A percentile compares a stretch with the other conserved stretches of the same genome.
These are phyloP conservation scores for Magnaporthales sp. DNA, from an alignment of 2,329 filamentous ascomycete species.

Conservation along the genomic window DNA sequence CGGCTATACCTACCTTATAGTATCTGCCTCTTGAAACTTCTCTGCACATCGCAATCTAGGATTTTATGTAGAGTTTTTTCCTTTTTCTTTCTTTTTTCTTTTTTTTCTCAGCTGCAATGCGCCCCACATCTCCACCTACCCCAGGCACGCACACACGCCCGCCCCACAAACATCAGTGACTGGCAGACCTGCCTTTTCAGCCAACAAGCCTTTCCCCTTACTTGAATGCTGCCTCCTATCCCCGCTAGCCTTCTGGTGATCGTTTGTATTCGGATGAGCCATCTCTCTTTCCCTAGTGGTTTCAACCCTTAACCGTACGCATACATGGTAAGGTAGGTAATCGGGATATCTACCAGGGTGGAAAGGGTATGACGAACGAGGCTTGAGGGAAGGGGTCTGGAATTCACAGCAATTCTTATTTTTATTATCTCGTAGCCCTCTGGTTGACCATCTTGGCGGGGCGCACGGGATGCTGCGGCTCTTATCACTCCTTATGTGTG, in stretches of 20 bases:
- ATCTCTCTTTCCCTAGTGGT: background rate
- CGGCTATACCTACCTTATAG: too few species aligned
- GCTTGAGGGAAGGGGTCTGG: background rate
- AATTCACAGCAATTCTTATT: background rate
- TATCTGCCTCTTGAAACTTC: background rate
- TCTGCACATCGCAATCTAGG: background rate
- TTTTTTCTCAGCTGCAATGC: too few species aligned
- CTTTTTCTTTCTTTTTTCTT: background rate
- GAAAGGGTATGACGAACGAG: background rate
- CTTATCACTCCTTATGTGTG: background rate
- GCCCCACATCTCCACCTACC: background rate
- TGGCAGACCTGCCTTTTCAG: background rate
- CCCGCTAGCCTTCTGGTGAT: background rate
- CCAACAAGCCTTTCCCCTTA: too few species aligned
- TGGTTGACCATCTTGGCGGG: background rate
- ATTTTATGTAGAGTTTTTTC: background rate
- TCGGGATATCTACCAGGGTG: background rate
- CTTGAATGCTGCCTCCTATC: background rate
- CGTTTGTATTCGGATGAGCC: background rate
- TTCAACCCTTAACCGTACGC: background rate
- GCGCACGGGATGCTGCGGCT: background rate
- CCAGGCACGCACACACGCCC: background rate
- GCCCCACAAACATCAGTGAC: background rate
- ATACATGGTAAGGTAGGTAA: too few species aligned
- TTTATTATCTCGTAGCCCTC: background rate